Conservation (phyloP, 2,329 filamentous ascomycete genomes). For the Neonectria coccinea region DNA sequence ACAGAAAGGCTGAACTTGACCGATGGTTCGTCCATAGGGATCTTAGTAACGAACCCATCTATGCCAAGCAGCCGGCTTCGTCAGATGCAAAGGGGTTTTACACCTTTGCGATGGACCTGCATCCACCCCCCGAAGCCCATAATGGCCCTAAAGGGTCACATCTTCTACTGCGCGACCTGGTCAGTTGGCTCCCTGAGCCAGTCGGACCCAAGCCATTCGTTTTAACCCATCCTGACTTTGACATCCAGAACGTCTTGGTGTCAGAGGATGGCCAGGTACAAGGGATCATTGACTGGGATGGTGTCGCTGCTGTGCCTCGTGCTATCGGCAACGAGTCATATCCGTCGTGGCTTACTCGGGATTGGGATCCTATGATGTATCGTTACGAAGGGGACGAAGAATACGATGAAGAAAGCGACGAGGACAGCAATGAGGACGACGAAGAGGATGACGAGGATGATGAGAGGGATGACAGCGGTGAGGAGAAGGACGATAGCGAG, state of each 20-base stretch:
- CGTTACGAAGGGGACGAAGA: no score
- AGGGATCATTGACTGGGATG: constrained; percentile 49
- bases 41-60: background rate
- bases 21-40: constrained; percentile 7
- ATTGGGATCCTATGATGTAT: constrained; percentile 29
- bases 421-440: no score
- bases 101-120: background rate
- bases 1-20: background rate
- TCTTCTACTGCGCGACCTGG: background rate
- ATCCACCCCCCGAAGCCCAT: background rate
- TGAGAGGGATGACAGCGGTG: no score
- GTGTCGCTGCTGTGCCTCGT: constrained; percentile 39
- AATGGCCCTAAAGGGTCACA: background rate
- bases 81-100: background rate
- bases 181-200: constrained; percentile 11
- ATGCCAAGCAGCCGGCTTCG: background rate
- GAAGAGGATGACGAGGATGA: no score
- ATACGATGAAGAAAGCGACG: no score
- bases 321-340: constrained; percentile 39
- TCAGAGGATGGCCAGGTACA: constrained; percentile 43
- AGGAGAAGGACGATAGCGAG: no score
- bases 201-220: constrained; percentile 30
- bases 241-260: constrained; percentile 49
- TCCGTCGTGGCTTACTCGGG: constrained; percentile 33
- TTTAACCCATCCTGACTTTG: constrained; percentile 46